Evolutionary conservation across 352 stramenopile species (phyloP).

Genomic region (Aphanomyces stellatus): DNA sequence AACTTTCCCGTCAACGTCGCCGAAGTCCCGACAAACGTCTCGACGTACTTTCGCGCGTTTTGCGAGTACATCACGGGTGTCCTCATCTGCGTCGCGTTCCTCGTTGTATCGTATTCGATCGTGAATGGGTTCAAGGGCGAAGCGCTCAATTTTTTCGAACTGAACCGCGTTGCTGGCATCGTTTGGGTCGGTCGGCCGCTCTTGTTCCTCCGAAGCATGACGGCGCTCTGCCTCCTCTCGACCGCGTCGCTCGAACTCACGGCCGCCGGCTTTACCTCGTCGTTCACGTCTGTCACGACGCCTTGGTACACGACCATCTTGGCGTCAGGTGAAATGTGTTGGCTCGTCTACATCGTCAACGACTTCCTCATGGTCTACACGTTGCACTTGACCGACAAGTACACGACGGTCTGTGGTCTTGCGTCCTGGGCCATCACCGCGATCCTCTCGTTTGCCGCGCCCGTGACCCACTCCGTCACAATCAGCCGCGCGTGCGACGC

Average conservation of each 20-base stretch:
- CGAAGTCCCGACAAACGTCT: constrained; percentile 12
- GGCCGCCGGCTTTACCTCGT: not conserved
- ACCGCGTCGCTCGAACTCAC: not conserved
- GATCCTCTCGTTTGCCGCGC: not conserved
- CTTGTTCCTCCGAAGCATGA: not conserved
- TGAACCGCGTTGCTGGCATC: constrained; percentile 11
- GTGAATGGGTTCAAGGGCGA: not conserved
- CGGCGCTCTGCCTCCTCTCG: not conserved
- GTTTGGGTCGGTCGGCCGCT: constrained; percentile 5
- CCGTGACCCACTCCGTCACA: not conserved
- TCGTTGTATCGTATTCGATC: not conserved
- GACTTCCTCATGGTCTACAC: not conserved
- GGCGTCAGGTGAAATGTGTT: not conserved
- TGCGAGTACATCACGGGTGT: not conserved
- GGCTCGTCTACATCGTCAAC: constrained; percentile 9
- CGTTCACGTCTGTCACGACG: not conserved
- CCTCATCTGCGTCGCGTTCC: not conserved
- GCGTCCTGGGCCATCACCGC: not conserved
- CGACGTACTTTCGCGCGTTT: not conserved
- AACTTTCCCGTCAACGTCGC: not conserved
- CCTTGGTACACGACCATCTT: not conserved
- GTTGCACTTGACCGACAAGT: not conserved
- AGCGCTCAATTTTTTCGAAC: not conserved
- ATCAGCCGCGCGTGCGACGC: not conserved
- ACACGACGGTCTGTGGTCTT: not conserved